phyloP scores from a whole-genome alignment of 495 filamentous ascomycete species.

The Xylaria telfairii region DNA sequence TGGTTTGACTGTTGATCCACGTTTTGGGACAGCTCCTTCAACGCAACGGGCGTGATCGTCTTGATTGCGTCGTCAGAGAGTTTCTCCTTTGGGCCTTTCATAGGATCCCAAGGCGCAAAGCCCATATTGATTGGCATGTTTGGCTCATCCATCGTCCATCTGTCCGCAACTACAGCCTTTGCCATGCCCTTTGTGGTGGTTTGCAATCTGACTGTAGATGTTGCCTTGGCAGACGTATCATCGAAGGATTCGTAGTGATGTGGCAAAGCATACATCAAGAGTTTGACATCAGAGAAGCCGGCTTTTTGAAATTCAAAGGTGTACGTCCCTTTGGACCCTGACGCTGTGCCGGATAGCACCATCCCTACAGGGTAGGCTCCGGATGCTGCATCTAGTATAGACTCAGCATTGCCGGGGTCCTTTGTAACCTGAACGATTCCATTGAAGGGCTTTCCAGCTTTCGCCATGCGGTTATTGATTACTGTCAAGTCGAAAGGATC shows the following conservation, averaged over 20 bases:
- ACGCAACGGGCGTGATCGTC: conserved; percentile 63
- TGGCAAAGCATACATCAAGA: conserved; percentile 89
- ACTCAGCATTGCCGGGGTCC: conserved; percentile 64
- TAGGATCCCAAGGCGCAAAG: conserved; percentile 74
- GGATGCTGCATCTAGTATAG: conserved; percentile 73
- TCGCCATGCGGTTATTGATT: conserved; percentile 51
- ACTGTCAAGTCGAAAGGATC: conserved; percentile 52
- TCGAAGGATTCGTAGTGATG: conserved; percentile 85
- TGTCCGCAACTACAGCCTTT: conserved; percentile 73
- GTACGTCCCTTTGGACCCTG: conserved; percentile 70
- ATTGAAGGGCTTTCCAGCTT: conserved; percentile 53
- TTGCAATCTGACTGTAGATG: conserved; percentile 67
- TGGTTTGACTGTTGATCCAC: conserved; percentile 73
- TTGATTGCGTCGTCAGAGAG: conserved; percentile 60
- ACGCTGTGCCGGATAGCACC: conserved; percentile 66
- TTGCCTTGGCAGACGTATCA: conserved; percentile 55
- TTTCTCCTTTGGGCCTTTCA: conserved; percentile 53
- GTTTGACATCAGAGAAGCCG: conserved; percentile 59
- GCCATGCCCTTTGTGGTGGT: conserved; percentile 89
- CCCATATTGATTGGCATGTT: conserved; percentile 75
- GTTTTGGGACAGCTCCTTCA: conserved; percentile 73
- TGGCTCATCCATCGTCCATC: conserved; percentile 78
- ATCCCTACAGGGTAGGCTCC: conserved; percentile 74
- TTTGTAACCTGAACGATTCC: conserved; percentile 87
- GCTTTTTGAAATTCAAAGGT: conserved; percentile 70